A percentile compares a stretch with the other conserved stretches of the same genome.
Conservation (phyloP, 2,329 filamentous ascomycete genomes). For the Beauveria medogensis region DNA sequence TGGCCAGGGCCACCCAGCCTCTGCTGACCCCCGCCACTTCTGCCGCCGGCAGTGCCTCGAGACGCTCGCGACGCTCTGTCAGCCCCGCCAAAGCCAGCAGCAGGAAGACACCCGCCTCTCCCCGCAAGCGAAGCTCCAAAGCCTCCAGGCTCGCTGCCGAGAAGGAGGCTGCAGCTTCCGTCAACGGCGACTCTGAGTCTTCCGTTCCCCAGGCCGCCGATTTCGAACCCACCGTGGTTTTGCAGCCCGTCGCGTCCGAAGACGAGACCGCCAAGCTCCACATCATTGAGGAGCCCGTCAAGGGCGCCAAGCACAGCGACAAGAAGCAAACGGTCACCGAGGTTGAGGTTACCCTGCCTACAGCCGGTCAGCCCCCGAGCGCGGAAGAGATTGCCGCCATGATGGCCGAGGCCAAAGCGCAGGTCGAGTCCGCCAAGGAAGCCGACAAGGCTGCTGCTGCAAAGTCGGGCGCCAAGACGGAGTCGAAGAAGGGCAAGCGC, state of each 20-base stretch:
- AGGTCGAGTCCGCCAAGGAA: slow-evolving; percentile 65
- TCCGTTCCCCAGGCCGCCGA: slow-evolving; percentile 39
- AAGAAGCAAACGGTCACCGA: slow-evolving; percentile 66
- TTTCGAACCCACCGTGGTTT: slow-evolving; percentile 38
- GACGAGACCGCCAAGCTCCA: slow-evolving; percentile 60
- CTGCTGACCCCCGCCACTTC: slow-evolving; percentile 42
- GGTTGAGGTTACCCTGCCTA: slow-evolving; percentile 59
- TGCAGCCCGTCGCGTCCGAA: slow-evolving; percentile 43
- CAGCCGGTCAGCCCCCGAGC: slow-evolving; percentile 57
- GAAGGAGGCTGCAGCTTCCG: slow-evolving; percentile 21
- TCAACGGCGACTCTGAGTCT: slow-evolving; percentile 29
- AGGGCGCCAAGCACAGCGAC: slow-evolving; percentile 49
- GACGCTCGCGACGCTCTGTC: slow-evolving; percentile 47
- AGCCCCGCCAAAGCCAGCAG: slow-evolving; percentile 43
- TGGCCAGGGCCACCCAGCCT: slow-evolving; percentile 35
- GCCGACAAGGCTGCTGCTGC: slow-evolving; percentile 28
- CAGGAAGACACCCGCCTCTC: slow-evolving; percentile 41
- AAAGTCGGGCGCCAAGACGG: slow-evolving; percentile 34
- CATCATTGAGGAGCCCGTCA: slow-evolving; percentile 56
- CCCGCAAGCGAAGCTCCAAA: slow-evolving; percentile 45
- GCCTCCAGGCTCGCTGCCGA: slow-evolving; percentile 30
- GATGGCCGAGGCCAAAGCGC: slow-evolving; percentile 78
- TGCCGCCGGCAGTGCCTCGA: slow-evolving; percentile 31
- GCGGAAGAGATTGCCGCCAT: slow-evolving; percentile 74
- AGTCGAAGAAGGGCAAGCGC: slow-evolving; percentile 54